Evolutionary conservation across 2,329 filamentous ascomycete genomes (phyloP).

Genomic region (Phoma sp.): DNA sequence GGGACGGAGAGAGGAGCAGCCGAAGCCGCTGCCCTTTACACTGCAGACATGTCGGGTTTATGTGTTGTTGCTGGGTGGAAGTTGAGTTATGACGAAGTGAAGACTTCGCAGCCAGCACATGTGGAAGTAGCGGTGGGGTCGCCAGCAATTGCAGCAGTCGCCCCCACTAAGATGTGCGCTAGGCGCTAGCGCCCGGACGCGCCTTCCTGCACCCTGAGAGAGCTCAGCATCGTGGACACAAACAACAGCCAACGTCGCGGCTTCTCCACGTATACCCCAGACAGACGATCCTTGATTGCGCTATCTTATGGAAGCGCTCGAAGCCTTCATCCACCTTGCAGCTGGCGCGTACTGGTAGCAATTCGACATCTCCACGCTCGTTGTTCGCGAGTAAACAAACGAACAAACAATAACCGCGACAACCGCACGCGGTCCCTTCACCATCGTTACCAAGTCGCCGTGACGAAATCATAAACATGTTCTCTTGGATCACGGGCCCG

Average conservation of each 20-base stretch:
- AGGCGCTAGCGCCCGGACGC: constrained; percentile 27
- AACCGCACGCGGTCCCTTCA: constrained; percentile 12
- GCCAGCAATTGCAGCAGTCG: constrained; percentile 24
- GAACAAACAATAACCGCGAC: constrained; percentile 40
- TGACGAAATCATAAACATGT: constrained; percentile 32
- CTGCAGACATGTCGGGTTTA: constrained; percentile 45
- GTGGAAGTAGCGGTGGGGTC: constrained; percentile 31
- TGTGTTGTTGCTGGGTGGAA: constrained; percentile 21
- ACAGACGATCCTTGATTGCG: background rate
- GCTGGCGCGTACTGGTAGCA: constrained; percentile 2
- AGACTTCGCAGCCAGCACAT: constrained; percentile 36
- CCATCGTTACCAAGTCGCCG: background rate
- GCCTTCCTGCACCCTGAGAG: constrained; percentile 22
- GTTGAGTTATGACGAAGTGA: constrained; percentile 25
- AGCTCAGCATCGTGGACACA: constrained; percentile 16
- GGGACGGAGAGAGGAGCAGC: constrained; percentile 53
- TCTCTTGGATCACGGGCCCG: constrained; percentile 50
- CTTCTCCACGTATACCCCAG: background rate
- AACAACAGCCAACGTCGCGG: constrained; percentile 23
- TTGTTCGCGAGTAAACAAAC: constrained; percentile 42
- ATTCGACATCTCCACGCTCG: constrained; percentile 23
- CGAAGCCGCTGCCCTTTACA: constrained; percentile 57
- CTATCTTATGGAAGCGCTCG: constrained; percentile 11
- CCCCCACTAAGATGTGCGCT: constrained; percentile 30
- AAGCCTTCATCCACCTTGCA: background rate